Base-by-base conservation (phyloP, 176 grass and related monocot species). In the Elaeis guineensis region DNA sequence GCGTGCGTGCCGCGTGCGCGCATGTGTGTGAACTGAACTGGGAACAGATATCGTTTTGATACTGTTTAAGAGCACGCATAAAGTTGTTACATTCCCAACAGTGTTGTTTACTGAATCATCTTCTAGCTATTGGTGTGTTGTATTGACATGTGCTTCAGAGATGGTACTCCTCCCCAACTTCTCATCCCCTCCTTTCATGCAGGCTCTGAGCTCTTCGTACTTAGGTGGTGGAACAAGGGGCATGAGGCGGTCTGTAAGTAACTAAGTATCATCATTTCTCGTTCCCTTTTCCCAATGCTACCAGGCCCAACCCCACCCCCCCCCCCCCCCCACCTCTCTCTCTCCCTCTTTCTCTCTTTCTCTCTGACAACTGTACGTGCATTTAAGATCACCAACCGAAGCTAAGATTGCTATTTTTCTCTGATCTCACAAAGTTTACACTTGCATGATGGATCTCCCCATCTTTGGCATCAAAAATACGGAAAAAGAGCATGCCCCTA, bases 171-270 rank as follows among this genome's bases (percentile, higher is more conserved):
- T 59, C 44, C 50, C 5, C 24, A 25, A 50, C 57, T 39, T 49
- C 52, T 63, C 64, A 64, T 56, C 51, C 50, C 53, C 71, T 80
- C 67, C 56, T 78, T 72, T 67, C 30, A 77, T 57, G 63, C 49
- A 95, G 90, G 86, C 74, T 70, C 86, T 95, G 65, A 86, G 79
- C 82, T 75, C 65, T 50, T 86, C 90, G 29, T 95, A 95, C 63
- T 60, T 95, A 44, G 73, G 69, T 63, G 61, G 77, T 57, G 63
- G 65, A 64, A 16, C 83, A 26, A 59, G 21, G 12, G 66, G 52
- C 64, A 71, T 57, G 52, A 79, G 72, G 53, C 73, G 73, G 21
- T 23, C 19, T 74, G 85, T 92, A 70, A 86, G 73, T 60, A 64
- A n/a, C 51, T 52, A 67, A 44, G 14, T 3, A 44, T 11, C 35